These are phyloP conservation scores for Irpex sp. DNA, from an alignment of 1,284 basidiomycete species.

Conservation along the genomic window DNA sequence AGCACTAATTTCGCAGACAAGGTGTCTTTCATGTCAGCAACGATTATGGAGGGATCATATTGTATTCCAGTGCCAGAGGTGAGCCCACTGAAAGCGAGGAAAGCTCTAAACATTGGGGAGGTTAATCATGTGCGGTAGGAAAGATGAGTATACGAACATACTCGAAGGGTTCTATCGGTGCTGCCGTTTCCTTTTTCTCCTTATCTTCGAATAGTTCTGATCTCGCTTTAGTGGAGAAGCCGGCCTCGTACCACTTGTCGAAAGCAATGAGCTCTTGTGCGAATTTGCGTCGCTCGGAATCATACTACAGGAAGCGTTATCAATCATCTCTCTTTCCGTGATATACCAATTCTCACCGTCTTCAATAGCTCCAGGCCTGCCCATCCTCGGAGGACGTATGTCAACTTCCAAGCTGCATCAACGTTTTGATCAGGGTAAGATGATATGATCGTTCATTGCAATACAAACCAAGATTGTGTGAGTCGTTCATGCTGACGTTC, in stretches of 20 bases:
- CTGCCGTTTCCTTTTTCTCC: conserved; percentile 57
- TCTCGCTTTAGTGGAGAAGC: conserved; percentile 83
- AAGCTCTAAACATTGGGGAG: not conserved
- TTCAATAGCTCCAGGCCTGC: conserved; percentile 72
- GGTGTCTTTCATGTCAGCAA: not conserved
- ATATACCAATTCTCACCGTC: conserved; percentile 58
- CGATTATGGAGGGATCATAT: conserved; percentile 1
- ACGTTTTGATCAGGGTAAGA: not conserved
- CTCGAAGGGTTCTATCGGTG: conserved; percentile 71
- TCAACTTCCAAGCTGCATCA: conserved; percentile 12
- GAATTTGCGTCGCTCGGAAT: conserved; percentile 75
- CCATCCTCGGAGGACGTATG: conserved; percentile 67
- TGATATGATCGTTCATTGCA: not conserved
- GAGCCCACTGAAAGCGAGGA: conserved; percentile 8
- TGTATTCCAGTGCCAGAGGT: conserved; percentile 4
- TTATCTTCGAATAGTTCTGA: conserved; percentile 39
- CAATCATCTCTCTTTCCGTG: not conserved
- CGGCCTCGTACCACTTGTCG: conserved; percentile 76
- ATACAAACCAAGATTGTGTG: conserved; percentile 73
- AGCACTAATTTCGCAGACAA: not conserved
- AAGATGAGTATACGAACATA: conserved; percentile 35
- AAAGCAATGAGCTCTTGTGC: conserved; percentile 86
- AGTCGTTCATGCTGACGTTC: conserved; percentile 87
- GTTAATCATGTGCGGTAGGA: not conserved
- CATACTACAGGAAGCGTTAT: conserved; percentile 55